These are phyloP conservation scores for Coemansia guatemalensis DNA, from an alignment of 192 early-diverging fungal genomes.

Conservation along the genomic window DNA sequence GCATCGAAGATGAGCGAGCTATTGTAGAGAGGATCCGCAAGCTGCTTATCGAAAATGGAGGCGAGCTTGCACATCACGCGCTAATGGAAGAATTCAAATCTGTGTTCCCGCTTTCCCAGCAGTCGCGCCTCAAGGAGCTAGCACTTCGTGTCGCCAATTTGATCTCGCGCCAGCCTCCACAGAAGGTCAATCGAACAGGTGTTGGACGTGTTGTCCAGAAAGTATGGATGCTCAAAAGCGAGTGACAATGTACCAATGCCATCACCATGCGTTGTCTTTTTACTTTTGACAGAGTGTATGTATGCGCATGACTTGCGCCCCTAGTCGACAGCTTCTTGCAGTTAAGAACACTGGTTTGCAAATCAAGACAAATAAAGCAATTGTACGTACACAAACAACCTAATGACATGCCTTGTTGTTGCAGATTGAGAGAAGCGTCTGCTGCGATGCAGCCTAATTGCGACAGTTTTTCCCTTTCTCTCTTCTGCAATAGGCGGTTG, in stretches of 20 bases:
- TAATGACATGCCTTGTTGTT: too few relatives aligned
- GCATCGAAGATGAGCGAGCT: slow-evolving; percentile 11
- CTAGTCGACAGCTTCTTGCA: background rate
- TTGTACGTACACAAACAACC: too few relatives aligned
- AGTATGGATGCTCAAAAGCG: slow-evolving; percentile 30
- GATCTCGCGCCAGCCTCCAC: slow-evolving; percentile 15
- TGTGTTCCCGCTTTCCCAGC: slow-evolving; percentile 15
- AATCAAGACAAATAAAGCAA: background rate
- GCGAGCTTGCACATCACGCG: slow-evolving; percentile 23
- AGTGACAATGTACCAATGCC: background rate
- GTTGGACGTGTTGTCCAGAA: slow-evolving; percentile 49
- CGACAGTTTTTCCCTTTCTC: slow-evolving; percentile 19
- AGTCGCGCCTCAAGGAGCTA: slow-evolving; percentile 27
- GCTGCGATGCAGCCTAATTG: slow-evolving; percentile 37
- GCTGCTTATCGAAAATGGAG: slow-evolving; percentile 19
- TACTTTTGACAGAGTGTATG: background rate
- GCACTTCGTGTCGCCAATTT: slow-evolving; percentile 31
- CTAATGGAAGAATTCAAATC: slow-evolving; percentile 25
- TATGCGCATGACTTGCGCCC: background rate
- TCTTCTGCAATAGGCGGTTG: too few relatives aligned
- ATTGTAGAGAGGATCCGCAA: slow-evolving; percentile 20
- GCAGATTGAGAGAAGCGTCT: background rate
- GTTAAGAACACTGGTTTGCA: background rate
- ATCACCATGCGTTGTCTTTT: background rate
- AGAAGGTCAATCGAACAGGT: slow-evolving; percentile 18